Base-by-base conservation (phyloP, 2,329 filamentous ascomycete species). In the Geosmithia morbida region DNA sequence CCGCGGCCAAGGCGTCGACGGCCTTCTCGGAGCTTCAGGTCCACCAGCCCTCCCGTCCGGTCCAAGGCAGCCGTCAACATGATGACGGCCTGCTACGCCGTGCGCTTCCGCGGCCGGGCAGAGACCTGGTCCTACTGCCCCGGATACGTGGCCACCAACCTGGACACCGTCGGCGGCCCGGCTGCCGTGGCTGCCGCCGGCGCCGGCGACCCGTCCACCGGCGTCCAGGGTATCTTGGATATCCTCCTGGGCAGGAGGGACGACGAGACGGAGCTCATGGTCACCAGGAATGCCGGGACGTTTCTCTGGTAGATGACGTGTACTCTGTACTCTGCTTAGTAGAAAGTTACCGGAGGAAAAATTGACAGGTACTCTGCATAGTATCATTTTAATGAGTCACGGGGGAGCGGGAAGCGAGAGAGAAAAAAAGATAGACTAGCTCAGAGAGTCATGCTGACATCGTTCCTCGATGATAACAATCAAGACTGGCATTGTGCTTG, bases 21-120 rank as follows among this genome's bases (percentile, higher is more conserved):
- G 65, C 62, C 3, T 48, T 64, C 13, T 43, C 44, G 19, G 53
- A 53, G 11, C 49, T 58, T 18, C 51, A 53, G 33, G 66, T 19
- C 65, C 67, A 59, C 4, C 69, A 79, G 55, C 62, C 63, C 40
- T 65, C 66, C 22, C 6, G 11, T 13, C 33, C 33, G 3, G n/a
- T 44, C 40, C 41, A 49, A 49, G 44, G 40, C 44, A 2, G 60
- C 20, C 10, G 44, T n/a, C 43, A 55, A 43, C n/a, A 62, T 66
- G 64, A 39, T 62, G 3, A 53, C 61, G 1, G 58, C 54, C 17
- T 59, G 59, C 45, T 55, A 61, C 49, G 47, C 53, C 41, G 49
- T 54, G 39, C 51, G 57, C 20, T 60, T 51, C 43, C 52, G 49
- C 18, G 54, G 57, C 5, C 59, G 57, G 57, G 61, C 59, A 33